These are phyloP conservation scores for Cystobasidium pallidum DNA, from an alignment of 1,284 basidiomycete species.

Conservation along the genomic window DNA sequence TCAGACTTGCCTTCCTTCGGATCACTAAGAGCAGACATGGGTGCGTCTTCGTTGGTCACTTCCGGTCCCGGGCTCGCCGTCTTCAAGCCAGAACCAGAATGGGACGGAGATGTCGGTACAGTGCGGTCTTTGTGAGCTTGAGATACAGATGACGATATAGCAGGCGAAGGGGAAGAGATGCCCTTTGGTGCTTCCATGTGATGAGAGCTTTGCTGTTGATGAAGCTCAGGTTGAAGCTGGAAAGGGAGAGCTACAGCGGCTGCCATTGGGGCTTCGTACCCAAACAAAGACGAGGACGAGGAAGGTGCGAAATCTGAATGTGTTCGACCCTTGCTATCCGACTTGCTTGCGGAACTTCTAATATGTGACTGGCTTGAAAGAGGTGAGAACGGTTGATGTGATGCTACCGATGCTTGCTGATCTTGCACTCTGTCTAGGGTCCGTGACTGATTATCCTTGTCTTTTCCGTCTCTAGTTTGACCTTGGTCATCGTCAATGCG, in stretches of 20 bases:
- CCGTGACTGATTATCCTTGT: background rate
- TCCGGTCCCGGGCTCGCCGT: background rate
- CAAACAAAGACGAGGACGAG: background rate
- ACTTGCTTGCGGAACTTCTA: background rate
- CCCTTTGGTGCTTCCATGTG: background rate
- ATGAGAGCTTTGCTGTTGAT: background rate
- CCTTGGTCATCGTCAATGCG: background rate
- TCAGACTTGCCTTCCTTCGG: background rate
- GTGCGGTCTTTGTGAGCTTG: too few relatives aligned
- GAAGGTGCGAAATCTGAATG: background rate
- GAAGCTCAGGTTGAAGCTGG: background rate
- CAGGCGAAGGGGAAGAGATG: background rate
- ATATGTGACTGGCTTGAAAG: background rate
- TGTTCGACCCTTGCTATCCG: background rate
- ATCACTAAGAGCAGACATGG: background rate
- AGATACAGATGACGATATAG: too few relatives aligned
- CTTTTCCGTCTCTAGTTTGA: background rate
- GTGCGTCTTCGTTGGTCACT: background rate
- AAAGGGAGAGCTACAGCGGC: background rate
- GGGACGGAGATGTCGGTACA: background rate
- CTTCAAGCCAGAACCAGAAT: background rate
- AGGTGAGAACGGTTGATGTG: background rate
- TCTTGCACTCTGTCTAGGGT: background rate
- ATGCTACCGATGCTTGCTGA: background rate
- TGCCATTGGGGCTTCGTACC: slow-evolving; percentile 3